Evolutionary conservation across 2,329 filamentous ascomycete species (phyloP), one percentile per base, ranked within the genome.

Genomic region (Gremmenia infestans): DNA sequence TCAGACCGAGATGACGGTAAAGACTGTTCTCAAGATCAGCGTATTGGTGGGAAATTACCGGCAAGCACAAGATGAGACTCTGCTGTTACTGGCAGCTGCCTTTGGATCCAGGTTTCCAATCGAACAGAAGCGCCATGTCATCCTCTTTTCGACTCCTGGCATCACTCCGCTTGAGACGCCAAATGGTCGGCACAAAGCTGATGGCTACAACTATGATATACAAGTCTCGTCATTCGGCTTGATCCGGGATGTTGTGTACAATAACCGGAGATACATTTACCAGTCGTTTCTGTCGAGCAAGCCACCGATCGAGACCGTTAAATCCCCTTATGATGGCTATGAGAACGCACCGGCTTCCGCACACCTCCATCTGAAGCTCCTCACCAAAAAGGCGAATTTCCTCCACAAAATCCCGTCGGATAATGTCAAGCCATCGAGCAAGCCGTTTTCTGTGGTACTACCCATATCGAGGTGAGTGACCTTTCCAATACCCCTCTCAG

Each of bases 331-430:
- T 46, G 57, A 60, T 0, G 67, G 68, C 1, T 77, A 74, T 43
- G 70, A 73, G 0, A 62, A 74, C 0, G 71, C 72, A 0, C 75
- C 77, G 0, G 65, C 82, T n/a, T 70, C 68, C 0, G 73, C 78
- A 0, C 82, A 84, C 63, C 57, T 86, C 2, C 70, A 71, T 2
- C 64, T 84, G 0, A 69, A 63, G 17, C 75, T 69, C 43, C 81
- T 81, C 68, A 78, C 82, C 0, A 79, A 76, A 54, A 76, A 82
- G 45, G 72, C 74, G 3, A 84, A 88, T 63, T 83, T 86, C 49
- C 74, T 89, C 5, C 82, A 85, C 58, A 57, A 57, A 46, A 39
- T 65, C 3, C 6, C 23, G 22, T 14, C 14, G 5, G 14, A 45
- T n/a, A 51, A 47, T 4, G 39, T 32, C 35, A 17, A 48, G 5